Evolutionary conservation across 164 flowering plant genomes (phyloP), one percentile per base, ranked within the genome.

Genomic region (Aristolochia californica): DNA sequence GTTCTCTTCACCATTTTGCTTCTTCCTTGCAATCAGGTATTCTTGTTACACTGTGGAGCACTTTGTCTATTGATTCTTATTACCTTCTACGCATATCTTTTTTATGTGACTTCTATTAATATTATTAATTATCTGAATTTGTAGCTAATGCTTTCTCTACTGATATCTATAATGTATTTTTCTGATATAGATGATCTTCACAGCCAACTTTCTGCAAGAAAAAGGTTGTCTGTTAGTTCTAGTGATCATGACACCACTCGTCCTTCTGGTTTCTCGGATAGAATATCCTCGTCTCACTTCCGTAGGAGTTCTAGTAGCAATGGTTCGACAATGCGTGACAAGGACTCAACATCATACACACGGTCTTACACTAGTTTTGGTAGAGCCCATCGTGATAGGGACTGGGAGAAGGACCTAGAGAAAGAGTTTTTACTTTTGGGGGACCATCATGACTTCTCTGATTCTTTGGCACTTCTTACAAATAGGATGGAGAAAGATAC

Each of bases 311-410:
- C 84, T n/a, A 70, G 70, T 58, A 80, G 78, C 72, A 81, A 81
- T 74, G 95, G 88, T 60, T 68, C 80, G 67, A 45, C 79, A 38
- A 78, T 75, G 62, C 83, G 81, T 66, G 77, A 64, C 27, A 70
- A 67, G 65, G 70, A 64, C 25, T 15, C 53, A 0, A 43, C 62
- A 15, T 17, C 22, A 9, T 53, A 68, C 17, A 62, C 68, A 13
- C 57, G 68, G 43, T 73, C 91, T 2, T 83, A 83, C 63, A 79
- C 82, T 77, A 90, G 84, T 77, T 90, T 83, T 60, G 60, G 73
- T 69, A 75, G 93, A 66, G 80, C 70, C 62, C 80, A 82, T 58
- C 82, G 87, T 5, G 91, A 83, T 22, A 84, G 69, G 72, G 88
- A 78, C 52, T 71, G 89, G n/a, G 87, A 80, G 2, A 78, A 59